Base-by-base conservation (phyloP, 768 basidiomycete species). In the Kondoa malvinella region DNA sequence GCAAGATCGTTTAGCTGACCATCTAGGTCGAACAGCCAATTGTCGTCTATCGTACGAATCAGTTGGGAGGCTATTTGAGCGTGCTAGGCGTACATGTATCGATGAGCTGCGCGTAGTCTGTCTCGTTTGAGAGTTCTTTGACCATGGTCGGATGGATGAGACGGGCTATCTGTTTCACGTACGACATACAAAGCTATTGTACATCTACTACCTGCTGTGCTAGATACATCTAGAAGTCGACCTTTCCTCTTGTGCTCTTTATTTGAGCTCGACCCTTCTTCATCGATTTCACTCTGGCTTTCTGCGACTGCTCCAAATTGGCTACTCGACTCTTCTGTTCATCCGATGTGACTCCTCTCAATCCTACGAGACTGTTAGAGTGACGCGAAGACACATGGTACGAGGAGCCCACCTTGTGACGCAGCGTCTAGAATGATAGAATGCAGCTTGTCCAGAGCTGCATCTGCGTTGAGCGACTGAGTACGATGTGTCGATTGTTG, bases 11-110 rank as follows among this genome's bases (percentile, higher is more conserved):
- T 30, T 26, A 4, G 27, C 40, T 30, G 15, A 70, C 64, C 70
- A 68, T 71, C 73, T 33, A 65, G 73, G 64, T 72, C 73, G 66
- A 73, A 73, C 4, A 75, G 70, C 30, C 68, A 72, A 31, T 50
- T 64, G 64, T 74, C 74, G 67, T 25, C 29, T 16, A 30, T 72
- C 73, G 17, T 26, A 14, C 8, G 4, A 25, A 26, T 31, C 4
- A 25, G 25, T 14, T 60, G 14, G 25, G 25, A 12, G 58, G n/a
- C 4, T 4, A 31, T 31, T 25, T 4, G 12, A 60, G 27, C 14
- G 58, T 25, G 58, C 12, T 26, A 60, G 14, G 25, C 4, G 27
- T 25, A 29, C n/a, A 25, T 29, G 12, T 4, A 14, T 60, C 58
- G 58, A 26, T 31, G 8, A 60, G 27, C 27, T 14, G 58, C 58